Evolutionary conservation across 2,329 filamentous ascomycete genomes (phyloP), one percentile per base, ranked within the genome.

Genomic region (Pseudogymnoascus sp.): DNA sequence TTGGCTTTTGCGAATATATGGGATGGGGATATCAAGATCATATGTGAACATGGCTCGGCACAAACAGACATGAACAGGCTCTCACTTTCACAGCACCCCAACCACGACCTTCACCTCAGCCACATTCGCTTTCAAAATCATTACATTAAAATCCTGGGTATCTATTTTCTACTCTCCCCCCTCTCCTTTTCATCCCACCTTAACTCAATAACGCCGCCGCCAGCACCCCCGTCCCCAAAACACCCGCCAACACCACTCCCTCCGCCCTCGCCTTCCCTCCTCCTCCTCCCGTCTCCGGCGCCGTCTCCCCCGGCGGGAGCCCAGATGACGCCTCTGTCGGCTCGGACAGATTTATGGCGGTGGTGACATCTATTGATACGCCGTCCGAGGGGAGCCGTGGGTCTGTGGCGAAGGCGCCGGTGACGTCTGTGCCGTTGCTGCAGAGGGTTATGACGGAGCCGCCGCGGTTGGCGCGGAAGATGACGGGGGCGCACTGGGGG

Each of bases 381-480:
- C 47, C 47, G 47, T 57, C 47, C 2, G 14, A 16, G 22, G 47
- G 47, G 14, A 57, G 30, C 12, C 22, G 22, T 6, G 47, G 22
- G 32, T 30, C 34, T 4, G 59, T 22, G 8, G 22, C n/a, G 22
- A 39, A 28, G 6, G 18, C 6, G 16, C 35, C 58, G 39, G 35
- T 37, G 3, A 39, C 35, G 35, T 38, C 35, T 16, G 22, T 60
- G 32, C 35, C 38, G 58, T 38, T 43, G 58, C 37, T 60, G 58
- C 25, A 43, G 58, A 60, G 28, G 59, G 32, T 60, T 32, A 20
- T 60, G 18, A 60, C 34, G 30, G 32, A 54, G 39, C 32, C 37
- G 39, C 32, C 59, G 59, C 35, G 39, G 35, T 12, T 30, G 16
- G 59, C 38, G 39, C 38, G 58, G 58, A 38, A 57, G 47, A 34